Conservation (phyloP, 305 asterid genomes). For the Andrographis paniculata region DNA sequence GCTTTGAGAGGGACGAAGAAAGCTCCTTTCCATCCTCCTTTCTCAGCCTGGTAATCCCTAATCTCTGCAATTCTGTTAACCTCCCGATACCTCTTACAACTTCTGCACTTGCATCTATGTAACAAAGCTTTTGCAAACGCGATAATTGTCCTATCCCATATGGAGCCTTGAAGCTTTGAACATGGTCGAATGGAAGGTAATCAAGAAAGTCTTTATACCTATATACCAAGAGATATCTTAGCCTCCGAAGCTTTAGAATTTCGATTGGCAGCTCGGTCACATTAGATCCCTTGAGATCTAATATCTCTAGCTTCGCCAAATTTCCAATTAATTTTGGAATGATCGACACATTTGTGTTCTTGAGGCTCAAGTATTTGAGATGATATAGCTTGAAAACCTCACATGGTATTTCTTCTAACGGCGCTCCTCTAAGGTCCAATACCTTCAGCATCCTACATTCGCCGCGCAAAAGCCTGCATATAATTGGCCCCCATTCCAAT, state of each 20-base stretch:
- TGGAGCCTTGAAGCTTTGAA: slow-evolving; percentile 8
- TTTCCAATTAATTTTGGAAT: slow-evolving; percentile 13
- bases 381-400: slow-evolving; percentile 10
- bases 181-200: not conserved
- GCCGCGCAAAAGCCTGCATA: not conserved
- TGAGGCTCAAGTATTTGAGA: slow-evolving; percentile 8
- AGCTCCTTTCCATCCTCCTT: slow-evolving; percentile 25
- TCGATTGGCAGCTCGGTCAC: not conserved
- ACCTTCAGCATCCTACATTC: slow-evolving; percentile 8
- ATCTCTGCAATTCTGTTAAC: slow-evolving; percentile 17
- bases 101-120: not conserved
- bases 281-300: slow-evolving; percentile 12
- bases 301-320: slow-evolving; percentile 8
- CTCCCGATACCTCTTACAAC: slow-evolving; percentile 24
- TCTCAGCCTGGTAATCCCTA: slow-evolving; percentile 22
- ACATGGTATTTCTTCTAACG: slow-evolving; percentile 11
- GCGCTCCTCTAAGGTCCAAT: not conserved
- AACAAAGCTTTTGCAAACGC: slow-evolving; percentile 10
- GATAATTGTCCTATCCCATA: slow-evolving; percentile 15
- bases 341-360: not conserved
- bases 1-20: slow-evolving; percentile 26
- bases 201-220: not conserved
- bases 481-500: not conserved
- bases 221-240: not conserved
- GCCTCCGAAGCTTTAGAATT: not conserved